Evolutionary conservation across 495 filamentous ascomycete species (phyloP).

Genomic region (Penicillium bovifimosum): DNA sequence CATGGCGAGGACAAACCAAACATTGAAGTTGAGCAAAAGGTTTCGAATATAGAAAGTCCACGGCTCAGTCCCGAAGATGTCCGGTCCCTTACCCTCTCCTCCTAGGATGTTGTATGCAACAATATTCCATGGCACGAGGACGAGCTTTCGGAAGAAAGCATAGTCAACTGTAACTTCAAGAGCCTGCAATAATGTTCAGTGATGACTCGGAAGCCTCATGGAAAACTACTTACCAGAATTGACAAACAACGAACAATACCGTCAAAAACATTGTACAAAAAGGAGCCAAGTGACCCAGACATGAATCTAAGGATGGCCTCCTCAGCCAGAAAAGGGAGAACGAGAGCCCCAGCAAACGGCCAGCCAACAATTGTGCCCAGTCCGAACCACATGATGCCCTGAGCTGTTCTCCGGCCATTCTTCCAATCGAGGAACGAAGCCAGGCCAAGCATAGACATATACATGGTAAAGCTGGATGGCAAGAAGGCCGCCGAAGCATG

Average conservation of each 20-base stretch:
- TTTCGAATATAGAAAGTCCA: conserved; percentile 97
- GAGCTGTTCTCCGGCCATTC: conserved; percentile 65
- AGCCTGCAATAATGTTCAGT: conserved; percentile 34
- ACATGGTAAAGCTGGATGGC: conserved; percentile 96
- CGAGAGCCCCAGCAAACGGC: conserved; percentile 85
- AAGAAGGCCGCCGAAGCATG: conserved; percentile 82
- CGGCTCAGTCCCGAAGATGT: conserved; percentile 94
- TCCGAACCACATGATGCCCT: conserved; percentile 88
- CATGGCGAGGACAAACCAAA: conserved; percentile 86
- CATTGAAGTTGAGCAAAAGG: conserved; percentile 87
- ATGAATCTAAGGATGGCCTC: conserved; percentile 60
- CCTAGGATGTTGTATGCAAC: conserved; percentile 93
- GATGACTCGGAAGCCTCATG: conserved; percentile 1
- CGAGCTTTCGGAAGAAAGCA: conserved; percentile 75
- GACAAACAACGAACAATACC: conserved; percentile 61
- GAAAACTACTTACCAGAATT: conserved; percentile 57
- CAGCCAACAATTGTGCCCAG: conserved; percentile 87
- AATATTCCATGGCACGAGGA: conserved; percentile 83
- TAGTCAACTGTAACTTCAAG: conserved; percentile 63
- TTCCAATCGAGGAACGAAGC: conserved; percentile 84
- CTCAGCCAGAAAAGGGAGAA: conserved; percentile 75
- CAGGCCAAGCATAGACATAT: conserved; percentile 79
- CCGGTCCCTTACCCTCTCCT: conserved; percentile 67
- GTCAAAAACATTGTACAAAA: conserved; percentile 53
- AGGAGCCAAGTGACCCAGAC: conserved; percentile 51